Conservation (phyloP, 176 grass and related monocot genomes). For the Sorghum bicolor region Sorghum_bicolor_NCBIv3 NC_012872.2:61824001-61824500, state of each 20-base stretch:
- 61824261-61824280: slow-evolving; percentile 7
- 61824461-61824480: slow-evolving; percentile 4
- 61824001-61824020: slow-evolving; percentile 39
- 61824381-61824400: neutral
- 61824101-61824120: slow-evolving; percentile 10
- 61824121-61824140: neutral
- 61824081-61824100: neutral
- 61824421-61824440: slow-evolving; percentile 6
- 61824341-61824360: neutral
- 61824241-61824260: neutral
- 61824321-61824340: neutral
- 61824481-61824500: neutral
- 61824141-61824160: slow-evolving; percentile 12
- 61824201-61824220: neutral
- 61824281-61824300: slow-evolving; percentile 3
- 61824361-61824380: neutral
- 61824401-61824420: neutral
- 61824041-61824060: slow-evolving; percentile 6
- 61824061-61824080: slow-evolving; percentile 4
- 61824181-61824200: neutral
- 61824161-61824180: slow-evolving; percentile 6
- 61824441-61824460: neutral
- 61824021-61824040: slow-evolving; percentile 32
- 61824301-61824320: neutral
- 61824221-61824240: neutral